These are phyloP conservation scores for Petasospora rhodanensis DNA, from an alignment of 1,139 yeast species.

Conservation along the genomic window DNA sequence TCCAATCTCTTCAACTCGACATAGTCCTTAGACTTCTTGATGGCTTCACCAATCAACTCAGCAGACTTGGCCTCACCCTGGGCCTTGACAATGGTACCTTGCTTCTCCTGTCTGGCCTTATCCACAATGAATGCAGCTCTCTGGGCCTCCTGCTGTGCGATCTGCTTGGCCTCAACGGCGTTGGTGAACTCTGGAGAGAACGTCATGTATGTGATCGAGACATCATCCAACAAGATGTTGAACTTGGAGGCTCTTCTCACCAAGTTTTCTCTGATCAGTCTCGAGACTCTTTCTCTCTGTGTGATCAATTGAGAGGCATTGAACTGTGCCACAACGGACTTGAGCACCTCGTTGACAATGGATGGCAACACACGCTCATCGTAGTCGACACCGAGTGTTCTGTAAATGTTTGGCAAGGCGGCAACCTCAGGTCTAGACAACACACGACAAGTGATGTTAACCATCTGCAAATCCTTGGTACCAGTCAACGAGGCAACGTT, in stretches of 20 bases:
- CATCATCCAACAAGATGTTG: conserved; percentile 87
- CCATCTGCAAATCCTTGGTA: conserved; percentile 98
- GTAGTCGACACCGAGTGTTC: conserved; percentile 90
- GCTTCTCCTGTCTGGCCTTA: conserved; percentile 96
- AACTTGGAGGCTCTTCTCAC: conserved; percentile 89
- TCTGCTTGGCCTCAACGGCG: conserved; percentile 98
- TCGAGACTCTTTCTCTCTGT: conserved; percentile 93
- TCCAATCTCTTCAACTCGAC: conserved; percentile 95
- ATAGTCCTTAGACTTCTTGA: conserved; percentile 91
- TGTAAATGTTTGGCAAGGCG: conserved; percentile 76
- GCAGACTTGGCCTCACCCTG: conserved; percentile 99
- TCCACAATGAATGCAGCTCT: conserved; percentile 96
- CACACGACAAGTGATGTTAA: conserved; percentile 95
- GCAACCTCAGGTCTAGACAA: conserved; percentile 80
- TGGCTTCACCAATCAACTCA: conserved; percentile 97
- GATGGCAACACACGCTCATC: conserved; percentile 97
- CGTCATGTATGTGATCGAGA: conserved; percentile 92
- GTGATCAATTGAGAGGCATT: conserved; percentile 97
- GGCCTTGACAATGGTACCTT: conserved; percentile 92
- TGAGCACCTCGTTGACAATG: conserved; percentile 93
- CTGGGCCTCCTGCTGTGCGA: conserved; percentile 99
- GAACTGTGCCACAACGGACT: conserved; percentile 96
- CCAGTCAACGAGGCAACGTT: conserved; percentile 97
- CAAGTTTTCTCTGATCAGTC: conserved; percentile 85
- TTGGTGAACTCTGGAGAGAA: conserved; percentile 96